phyloP scores from a whole-genome alignment of 805 yeast genomes.

The Isabelozyma rhagii region DNA sequence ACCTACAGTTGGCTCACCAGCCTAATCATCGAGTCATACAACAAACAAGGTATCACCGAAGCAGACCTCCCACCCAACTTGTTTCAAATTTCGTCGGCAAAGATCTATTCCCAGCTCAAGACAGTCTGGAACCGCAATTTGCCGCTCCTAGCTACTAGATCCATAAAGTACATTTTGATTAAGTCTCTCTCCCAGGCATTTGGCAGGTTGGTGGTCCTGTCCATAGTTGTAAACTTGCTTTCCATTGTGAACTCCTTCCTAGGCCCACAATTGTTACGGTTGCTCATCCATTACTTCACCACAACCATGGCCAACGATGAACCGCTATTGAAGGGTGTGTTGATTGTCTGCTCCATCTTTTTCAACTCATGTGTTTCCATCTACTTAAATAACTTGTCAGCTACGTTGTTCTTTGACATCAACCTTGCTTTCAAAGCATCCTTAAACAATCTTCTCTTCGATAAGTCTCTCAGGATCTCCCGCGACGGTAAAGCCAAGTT shows the following conservation, averaged over 20 bases:
- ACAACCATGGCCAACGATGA: constrained; percentile 36
- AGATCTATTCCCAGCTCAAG: constrained; percentile 12
- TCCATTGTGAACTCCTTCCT: constrained; percentile 41
- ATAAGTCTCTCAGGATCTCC: constrained; percentile 68
- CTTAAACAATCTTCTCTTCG: constrained; percentile 63
- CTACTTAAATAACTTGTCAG: constrained; percentile 64
- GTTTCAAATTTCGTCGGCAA: constrained; percentile 18
- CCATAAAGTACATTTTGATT: constrained; percentile 7
- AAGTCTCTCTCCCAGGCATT: constrained; percentile 21
- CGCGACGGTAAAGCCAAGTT: constrained; percentile 56
- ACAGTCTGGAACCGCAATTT: constrained; percentile 10
- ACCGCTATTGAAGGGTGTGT: constrained; percentile 57
- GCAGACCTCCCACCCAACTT: constrained; percentile 29
- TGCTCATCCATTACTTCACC: constrained; percentile 60
- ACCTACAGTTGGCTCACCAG: constrained; percentile 50
- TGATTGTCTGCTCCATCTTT: constrained; percentile 65
- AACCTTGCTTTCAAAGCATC: constrained; percentile 67
- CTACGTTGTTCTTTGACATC: constrained; percentile 53
- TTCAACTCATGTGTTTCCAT: constrained; percentile 58
- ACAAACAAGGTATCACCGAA: constrained; percentile 33
- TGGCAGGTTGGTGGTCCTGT: constrained; percentile 18
- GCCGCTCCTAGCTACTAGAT: constrained; percentile 1
- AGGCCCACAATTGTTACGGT: constrained; percentile 81
- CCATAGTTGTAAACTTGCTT: constrained; percentile 15
- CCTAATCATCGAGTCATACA: constrained; percentile 37